These are phyloP conservation scores for Colletotrichum karsti DNA, from an alignment of 2,329 filamentous ascomycete species.

Conservation along the genomic window DNA sequence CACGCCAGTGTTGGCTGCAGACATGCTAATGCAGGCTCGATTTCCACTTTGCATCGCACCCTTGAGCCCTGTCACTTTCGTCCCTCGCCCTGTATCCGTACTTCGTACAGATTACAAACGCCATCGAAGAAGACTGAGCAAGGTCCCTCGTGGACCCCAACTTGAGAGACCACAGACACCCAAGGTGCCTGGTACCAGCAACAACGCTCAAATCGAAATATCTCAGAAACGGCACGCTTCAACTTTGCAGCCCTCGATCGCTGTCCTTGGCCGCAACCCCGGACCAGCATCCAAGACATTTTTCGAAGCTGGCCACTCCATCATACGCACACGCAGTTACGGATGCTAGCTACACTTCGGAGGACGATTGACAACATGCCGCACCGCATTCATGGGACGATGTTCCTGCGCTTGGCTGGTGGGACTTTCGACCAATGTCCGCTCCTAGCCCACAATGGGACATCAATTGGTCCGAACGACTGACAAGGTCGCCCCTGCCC, in stretches of 20 bases:
- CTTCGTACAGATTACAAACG: background rate
- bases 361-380: background rate
- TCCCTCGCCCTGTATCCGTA: background rate
- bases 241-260: background rate
- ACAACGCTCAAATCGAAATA: too few relatives aligned
- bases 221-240: background rate
- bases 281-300: background rate
- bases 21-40: background rate
- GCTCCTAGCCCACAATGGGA: background rate
- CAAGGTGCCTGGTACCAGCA: background rate
- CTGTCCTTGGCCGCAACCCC: background rate
- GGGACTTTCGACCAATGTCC: conserved; percentile 9
- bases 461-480: conserved; percentile 18
- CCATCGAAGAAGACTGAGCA: background rate
- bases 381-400: conserved; percentile 22
- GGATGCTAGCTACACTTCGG: background rate
- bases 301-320: conserved; percentile 1
- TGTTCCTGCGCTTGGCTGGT: conserved; percentile 17
- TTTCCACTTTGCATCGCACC: background rate
- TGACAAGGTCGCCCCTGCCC: conserved; percentile 5
- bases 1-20: conserved; percentile 7
- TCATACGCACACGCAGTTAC: background rate
- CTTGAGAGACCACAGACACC: too few relatives aligned
- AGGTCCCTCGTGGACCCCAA: background rate
- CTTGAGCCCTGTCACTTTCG: conserved; percentile 5